These are phyloP conservation scores for Juglanconis sp. DNA, from an alignment of 2,329 filamentous ascomycete species.

Conservation along the genomic window DNA sequence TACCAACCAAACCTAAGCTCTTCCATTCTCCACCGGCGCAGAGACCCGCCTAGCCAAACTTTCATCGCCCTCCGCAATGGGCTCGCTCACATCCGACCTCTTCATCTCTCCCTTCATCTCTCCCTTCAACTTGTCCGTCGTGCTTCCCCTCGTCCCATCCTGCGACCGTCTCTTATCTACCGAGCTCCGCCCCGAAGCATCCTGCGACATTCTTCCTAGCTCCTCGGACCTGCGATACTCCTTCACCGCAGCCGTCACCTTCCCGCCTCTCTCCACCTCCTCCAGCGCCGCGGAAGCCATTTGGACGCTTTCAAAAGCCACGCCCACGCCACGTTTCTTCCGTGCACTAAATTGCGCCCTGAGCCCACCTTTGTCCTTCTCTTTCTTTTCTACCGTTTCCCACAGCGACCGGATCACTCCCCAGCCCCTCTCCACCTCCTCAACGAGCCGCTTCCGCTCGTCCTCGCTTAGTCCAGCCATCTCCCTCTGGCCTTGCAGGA, in stretches of 20 bases:
- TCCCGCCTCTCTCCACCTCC: slow-evolving; percentile 43
- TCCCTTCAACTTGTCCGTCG: not conserved
- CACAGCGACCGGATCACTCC: slow-evolving; percentile 38
- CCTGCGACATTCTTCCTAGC: slow-evolving; percentile 3
- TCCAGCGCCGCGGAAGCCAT: slow-evolving; percentile 43
- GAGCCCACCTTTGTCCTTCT: slow-evolving; percentile 32
- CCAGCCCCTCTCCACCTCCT: slow-evolving; percentile 40
- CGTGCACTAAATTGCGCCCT: slow-evolving; percentile 31
- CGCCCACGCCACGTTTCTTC: slow-evolving; percentile 37
- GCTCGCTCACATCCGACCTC: not conserved
- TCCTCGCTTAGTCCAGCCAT: slow-evolving; percentile 29
- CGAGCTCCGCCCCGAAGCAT: not conserved
- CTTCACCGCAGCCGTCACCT: slow-evolving; percentile 32
- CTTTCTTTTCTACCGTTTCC: slow-evolving; percentile 34
- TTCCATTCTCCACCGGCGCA: not conserved
- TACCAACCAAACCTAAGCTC: not conserved
- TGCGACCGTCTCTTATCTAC: not conserved
- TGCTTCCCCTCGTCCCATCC: not conserved
- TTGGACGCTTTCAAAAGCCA: slow-evolving; percentile 48
- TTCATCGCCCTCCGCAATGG: slow-evolving; percentile 1
- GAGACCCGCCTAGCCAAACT: not conserved
- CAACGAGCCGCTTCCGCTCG: slow-evolving; percentile 27
- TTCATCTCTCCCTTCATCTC: not conserved
- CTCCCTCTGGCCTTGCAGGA: slow-evolving; percentile 55
- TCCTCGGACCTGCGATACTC: slow-evolving; percentile 22